Conservation (phyloP, 495 filamentous ascomycete species). For the Friedmanniomyces simplex region DNA sequence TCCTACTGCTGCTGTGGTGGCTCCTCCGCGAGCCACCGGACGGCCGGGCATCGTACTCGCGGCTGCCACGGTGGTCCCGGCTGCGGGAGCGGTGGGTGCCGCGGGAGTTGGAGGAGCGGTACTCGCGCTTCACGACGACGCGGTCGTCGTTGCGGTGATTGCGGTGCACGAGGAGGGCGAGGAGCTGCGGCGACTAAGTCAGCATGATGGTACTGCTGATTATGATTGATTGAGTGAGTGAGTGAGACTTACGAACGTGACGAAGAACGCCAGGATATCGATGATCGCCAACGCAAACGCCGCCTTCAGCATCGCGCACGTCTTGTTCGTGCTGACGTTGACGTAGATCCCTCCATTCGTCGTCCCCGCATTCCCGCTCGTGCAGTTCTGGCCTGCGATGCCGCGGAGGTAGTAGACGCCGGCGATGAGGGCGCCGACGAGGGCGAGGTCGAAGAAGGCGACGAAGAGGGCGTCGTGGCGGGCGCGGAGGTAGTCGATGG, state of each 20-base stretch:
- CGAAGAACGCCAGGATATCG: constrained; percentile 71
- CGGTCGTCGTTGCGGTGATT: constrained; percentile 26
- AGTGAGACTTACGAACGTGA: constrained; percentile 42
- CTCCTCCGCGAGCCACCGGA: constrained; percentile 7
- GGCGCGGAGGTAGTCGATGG: constrained; percentile 69
- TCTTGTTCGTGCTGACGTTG: constrained; percentile 52
- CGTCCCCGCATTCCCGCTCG: constrained; percentile 37
- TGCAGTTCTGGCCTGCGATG: constrained; percentile 58
- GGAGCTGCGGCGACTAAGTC: constrained; percentile 20
- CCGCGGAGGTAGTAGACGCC: constrained; percentile 64
- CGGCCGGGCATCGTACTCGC: constrained; percentile 10
- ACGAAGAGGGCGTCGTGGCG: constrained; percentile 65
- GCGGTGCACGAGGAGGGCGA: constrained; percentile 33
- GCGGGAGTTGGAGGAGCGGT: constrained; percentile 24
- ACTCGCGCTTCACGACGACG: constrained; percentile 30
- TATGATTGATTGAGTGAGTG: too few species aligned
- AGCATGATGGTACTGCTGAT: neutral
- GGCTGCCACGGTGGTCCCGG: constrained; percentile 19
- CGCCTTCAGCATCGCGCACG: constrained; percentile 81
- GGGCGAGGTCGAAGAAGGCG: constrained; percentile 62
- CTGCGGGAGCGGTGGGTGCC: constrained; percentile 26
- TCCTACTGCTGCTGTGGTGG: constrained; percentile 13
- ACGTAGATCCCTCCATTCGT: constrained; percentile 35
- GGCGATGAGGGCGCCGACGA: constrained; percentile 76
- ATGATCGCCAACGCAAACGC: constrained; percentile 80